Evolutionary conservation across 768 basidiomycete genomes (phyloP).

Genomic region (Collybiopsis luxurians): DNA sequence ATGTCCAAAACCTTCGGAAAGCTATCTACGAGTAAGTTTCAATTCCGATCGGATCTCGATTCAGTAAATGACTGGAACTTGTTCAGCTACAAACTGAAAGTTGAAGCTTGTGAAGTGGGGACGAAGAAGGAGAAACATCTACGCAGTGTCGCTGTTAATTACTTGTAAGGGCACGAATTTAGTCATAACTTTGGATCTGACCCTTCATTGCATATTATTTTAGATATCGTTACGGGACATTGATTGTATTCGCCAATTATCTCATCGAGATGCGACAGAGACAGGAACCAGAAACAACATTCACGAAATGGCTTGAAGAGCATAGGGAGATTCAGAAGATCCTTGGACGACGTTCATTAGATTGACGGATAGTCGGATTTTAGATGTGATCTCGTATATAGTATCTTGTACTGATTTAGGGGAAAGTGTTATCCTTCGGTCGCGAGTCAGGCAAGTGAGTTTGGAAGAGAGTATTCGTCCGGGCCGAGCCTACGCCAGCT

Average conservation of each 20-base stretch:
- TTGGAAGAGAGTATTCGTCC: too few relatives aligned
- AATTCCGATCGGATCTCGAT: neutral
- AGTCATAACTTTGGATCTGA: too few relatives aligned
- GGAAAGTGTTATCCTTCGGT: too few relatives aligned
- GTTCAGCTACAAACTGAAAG: constrained; percentile 85
- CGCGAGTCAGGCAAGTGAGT: too few relatives aligned
- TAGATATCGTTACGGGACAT: constrained; percentile 84
- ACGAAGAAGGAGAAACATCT: constrained; percentile 76
- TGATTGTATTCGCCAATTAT: constrained; percentile 95
- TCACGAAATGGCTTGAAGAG: constrained; percentile 80
- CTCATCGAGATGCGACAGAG: constrained; percentile 66
- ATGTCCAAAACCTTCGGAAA: constrained; percentile 94
- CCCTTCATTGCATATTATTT: too few relatives aligned
- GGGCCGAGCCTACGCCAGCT: too few relatives aligned
- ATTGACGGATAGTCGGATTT: constrained; percentile 31
- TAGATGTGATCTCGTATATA: neutral
- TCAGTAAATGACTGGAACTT: neutral
- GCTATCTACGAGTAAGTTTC: constrained; percentile 86
- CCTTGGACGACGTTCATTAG: constrained; percentile 65
- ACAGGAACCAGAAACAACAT: constrained; percentile 41
- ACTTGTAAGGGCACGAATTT: constrained; percentile 52
- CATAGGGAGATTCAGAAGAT: constrained; percentile 83
- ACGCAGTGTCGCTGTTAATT: constrained; percentile 79
- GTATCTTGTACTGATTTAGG: too few relatives aligned
- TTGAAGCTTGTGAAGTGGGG: constrained; percentile 77